Evolutionary conservation across 2,329 filamentous ascomycete species (phyloP).

Genomic region (Dichotomopilus funicola): DNA sequence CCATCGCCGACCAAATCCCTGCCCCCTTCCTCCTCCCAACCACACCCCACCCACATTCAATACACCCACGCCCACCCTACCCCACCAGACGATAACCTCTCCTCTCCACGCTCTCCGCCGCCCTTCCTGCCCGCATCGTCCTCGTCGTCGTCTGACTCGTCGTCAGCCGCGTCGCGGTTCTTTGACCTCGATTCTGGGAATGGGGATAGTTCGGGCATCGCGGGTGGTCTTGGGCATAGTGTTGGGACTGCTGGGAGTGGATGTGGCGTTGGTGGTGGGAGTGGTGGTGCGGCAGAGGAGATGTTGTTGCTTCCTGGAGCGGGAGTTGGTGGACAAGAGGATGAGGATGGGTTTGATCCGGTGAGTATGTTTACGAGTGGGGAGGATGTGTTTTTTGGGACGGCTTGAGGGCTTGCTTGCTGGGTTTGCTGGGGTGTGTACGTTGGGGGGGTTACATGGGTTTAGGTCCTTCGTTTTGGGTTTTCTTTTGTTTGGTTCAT

Average conservation of each 20-base stretch:
- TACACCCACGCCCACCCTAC: neutral
- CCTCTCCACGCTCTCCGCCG: conserved; percentile 53
- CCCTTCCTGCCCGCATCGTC: conserved; percentile 43
- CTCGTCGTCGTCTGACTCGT: no score
- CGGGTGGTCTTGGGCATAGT: no score
- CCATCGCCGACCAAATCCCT: no score
- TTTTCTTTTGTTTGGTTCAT: neutral
- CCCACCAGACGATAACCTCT: conserved; percentile 46
- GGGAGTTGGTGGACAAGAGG: neutral
- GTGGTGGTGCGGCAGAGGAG: conserved; percentile 32
- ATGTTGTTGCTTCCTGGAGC: conserved; percentile 33
- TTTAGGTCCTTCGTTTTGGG: neutral
- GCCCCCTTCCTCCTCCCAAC: conserved; percentile 2
- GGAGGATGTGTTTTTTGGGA: conserved; percentile 48
- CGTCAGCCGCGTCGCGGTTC: conserved; percentile 27
- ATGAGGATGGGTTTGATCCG: conserved; percentile 40
- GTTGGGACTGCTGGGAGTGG: neutral
- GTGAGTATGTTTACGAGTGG: conserved; percentile 46
- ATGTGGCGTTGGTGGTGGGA: conserved; percentile 20
- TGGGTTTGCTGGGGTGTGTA: neutral
- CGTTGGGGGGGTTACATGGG: neutral
- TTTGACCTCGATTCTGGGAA: conserved; percentile 27
- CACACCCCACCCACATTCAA: conserved; percentile 30
- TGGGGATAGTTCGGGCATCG: no score
- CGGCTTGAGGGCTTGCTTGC: neutral